Conservation (phyloP, 2,329 filamentous ascomycete species). For the Mariannaea sp. region DNA sequence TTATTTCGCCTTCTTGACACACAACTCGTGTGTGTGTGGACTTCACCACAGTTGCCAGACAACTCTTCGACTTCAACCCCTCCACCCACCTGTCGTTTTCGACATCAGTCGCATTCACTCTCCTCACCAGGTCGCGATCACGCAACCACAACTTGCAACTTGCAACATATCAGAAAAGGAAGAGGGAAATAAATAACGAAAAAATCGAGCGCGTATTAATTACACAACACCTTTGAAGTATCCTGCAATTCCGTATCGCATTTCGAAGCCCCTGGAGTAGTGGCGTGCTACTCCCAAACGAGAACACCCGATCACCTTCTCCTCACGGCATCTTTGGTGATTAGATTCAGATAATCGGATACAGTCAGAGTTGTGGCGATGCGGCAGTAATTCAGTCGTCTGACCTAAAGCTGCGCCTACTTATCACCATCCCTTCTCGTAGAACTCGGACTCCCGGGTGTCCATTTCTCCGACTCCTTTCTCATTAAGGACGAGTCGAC, state of each 20-base stretch:
- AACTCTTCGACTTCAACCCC: background rate
- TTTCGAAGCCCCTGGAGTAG: constrained; percentile 21
- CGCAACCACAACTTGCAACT: constrained; percentile 10
- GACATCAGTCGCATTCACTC: constrained; percentile 8
- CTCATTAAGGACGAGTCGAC: background rate
- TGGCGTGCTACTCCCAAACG: constrained; percentile 18
- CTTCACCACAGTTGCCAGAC: background rate
- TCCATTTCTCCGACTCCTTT: constrained; percentile 3
- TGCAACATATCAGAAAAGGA: constrained; percentile 2
- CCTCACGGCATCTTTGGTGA: constrained; percentile 29
- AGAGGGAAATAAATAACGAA: background rate
- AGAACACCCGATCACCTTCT: constrained; percentile 31
- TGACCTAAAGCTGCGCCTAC: constrained; percentile 25
- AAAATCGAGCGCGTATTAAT: constrained; percentile 3
- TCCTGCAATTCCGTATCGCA: constrained; percentile 17
- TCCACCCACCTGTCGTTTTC: constrained; percentile 1
- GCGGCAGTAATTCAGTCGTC: constrained; percentile 32
- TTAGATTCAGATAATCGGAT: too few relatives aligned
- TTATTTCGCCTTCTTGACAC: constrained; percentile 8
- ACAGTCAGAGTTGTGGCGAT: constrained; percentile 28
- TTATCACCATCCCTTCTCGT: constrained; percentile 1
- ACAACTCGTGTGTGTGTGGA: background rate
- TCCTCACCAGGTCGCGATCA: background rate
- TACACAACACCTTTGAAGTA: constrained; percentile 8
- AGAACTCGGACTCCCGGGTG: constrained; percentile 4